These are phyloP conservation scores for Thermomyces lanuginosus DNA, from an alignment of 2,329 filamentous ascomycete species.

Conservation along the genomic window DNA sequence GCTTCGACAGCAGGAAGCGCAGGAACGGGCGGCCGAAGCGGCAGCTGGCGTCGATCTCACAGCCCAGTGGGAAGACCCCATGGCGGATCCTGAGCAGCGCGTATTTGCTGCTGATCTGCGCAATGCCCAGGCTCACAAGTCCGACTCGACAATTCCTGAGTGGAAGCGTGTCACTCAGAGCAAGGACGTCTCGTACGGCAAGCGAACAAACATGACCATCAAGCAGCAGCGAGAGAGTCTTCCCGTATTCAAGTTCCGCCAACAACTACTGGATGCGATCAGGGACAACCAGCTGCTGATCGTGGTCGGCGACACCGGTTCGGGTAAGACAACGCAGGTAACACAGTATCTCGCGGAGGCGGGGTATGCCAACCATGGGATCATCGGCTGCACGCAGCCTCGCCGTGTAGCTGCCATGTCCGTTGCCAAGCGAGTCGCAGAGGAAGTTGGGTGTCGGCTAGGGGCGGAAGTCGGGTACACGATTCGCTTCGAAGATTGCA, in stretches of 20 bases:
- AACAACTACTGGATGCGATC: conserved; percentile 74
- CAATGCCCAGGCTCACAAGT: conserved; percentile 43
- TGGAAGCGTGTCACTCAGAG: conserved; percentile 77
- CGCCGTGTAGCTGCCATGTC: conserved; percentile 96
- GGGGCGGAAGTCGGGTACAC: conserved; percentile 93
- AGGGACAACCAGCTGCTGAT: conserved; percentile 79
- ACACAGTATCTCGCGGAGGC: conserved; percentile 91
- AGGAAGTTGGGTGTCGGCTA: conserved; percentile 82
- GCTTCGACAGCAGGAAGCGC: conserved; percentile 69
- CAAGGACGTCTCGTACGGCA: conserved; percentile 67
- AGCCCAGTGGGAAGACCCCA: conserved; percentile 91
- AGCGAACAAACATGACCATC: conserved; percentile 77
- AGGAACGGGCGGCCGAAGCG: conserved; percentile 60
- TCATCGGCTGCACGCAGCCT: conserved; percentile 93
- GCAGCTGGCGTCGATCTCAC: conserved; percentile 64
- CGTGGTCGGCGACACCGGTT: conserved; percentile 92
- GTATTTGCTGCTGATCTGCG: conserved; percentile 82
- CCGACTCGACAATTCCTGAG: conserved; percentile 60
- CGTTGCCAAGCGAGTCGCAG: conserved; percentile 87
- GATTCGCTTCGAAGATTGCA: conserved; percentile 93
- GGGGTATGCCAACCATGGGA: conserved; percentile 70
- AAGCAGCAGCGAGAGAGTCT: conserved; percentile 85
- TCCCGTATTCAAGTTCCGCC: conserved; percentile 77
- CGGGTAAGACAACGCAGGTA: conserved; percentile 90
- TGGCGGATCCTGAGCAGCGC: conserved; percentile 69